Conservation (phyloP, 2,329 filamentous ascomycete genomes). For the Thermochaetoides dissita region DNA sequence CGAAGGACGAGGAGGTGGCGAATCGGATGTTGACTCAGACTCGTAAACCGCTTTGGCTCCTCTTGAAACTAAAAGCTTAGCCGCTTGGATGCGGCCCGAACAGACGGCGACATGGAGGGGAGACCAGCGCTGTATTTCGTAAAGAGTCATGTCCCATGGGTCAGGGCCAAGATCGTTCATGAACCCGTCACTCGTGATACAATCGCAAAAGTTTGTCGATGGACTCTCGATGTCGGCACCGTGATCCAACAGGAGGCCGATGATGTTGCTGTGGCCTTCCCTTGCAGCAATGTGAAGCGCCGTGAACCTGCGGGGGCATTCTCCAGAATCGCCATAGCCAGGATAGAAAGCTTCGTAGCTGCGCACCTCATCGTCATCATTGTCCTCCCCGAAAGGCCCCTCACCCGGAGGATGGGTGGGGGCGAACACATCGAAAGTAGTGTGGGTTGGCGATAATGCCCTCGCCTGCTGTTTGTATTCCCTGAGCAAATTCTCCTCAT, state of each 20-base stretch:
- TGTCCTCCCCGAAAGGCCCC: background rate
- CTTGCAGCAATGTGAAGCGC: constrained; percentile 12
- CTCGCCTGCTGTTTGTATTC: background rate
- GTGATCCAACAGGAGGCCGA: constrained; percentile 9
- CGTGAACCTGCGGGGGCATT: constrained; percentile 1
- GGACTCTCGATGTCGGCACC: constrained; percentile 9
- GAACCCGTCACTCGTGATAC: background rate
- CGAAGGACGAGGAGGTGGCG: too few species aligned
- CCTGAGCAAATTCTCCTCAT: too few species aligned
- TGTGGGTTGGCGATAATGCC: background rate
- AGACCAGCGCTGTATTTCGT: too few species aligned
- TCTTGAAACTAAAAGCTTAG: too few species aligned
- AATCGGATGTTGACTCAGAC: too few species aligned
- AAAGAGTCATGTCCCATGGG: background rate
- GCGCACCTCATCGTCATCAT: background rate
- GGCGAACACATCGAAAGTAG: constrained; percentile 1
- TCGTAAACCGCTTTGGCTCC: too few species aligned
- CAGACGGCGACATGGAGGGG: too few species aligned
- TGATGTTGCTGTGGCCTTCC: constrained; percentile 8
- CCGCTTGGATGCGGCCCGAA: too few species aligned
- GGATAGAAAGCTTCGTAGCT: background rate
- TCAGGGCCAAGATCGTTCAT: background rate
- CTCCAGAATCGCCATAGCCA: too few species aligned
- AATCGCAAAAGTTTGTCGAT: constrained; percentile 7
- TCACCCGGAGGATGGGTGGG: background rate